Percentiles rank a stretch among this genome's conserved stretches.
Evolutionary conservation across 495 filamentous ascomycete genomes (phyloP).

Genomic region (Hypomontagnella monticulosa): DNA sequence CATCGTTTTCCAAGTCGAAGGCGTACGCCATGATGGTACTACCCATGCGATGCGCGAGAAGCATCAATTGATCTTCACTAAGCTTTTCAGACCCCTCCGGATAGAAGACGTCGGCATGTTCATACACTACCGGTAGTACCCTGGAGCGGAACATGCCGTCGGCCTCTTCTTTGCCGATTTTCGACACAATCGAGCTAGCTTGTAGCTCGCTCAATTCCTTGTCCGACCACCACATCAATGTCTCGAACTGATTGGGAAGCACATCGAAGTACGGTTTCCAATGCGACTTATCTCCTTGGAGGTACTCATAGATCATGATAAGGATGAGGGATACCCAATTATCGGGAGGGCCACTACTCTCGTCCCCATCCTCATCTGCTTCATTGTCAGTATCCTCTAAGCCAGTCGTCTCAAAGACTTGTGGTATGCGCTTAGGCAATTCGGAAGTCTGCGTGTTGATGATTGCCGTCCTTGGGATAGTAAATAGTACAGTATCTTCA

Average conservation of each 20-base stretch:
- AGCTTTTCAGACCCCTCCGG: constrained; percentile 54
- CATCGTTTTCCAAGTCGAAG: constrained; percentile 75
- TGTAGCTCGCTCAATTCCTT: constrained; percentile 77
- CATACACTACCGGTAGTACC: constrained; percentile 66
- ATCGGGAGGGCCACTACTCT: constrained; percentile 47
- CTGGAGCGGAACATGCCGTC: constrained; percentile 71
- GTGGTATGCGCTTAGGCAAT: constrained; percentile 48
- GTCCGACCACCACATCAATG: constrained; percentile 88
- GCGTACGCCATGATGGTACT: constrained; percentile 94
- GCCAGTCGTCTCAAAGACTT: constrained; percentile 49
- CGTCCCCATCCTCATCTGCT: constrained; percentile 43
- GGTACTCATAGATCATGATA: constrained; percentile 81
- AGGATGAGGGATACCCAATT: constrained; percentile 71
- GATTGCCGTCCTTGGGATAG: constrained; percentile 56
- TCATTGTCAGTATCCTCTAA: constrained; percentile 43
- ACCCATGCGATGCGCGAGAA: constrained; percentile 79
- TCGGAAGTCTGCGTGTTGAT: constrained; percentile 55
- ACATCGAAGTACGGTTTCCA: constrained; percentile 88
- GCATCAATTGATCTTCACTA: constrained; percentile 62
- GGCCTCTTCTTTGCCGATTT: constrained; percentile 79
- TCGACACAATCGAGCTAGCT: constrained; percentile 77
- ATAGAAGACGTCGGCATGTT: constrained; percentile 58
- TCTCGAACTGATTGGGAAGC: constrained; percentile 81
- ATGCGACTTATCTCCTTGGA: constrained; percentile 65
- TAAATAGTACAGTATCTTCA: constrained; percentile 58